These are phyloP conservation scores for Deinandra increscens DNA, from an alignment of 129 eudicot genomes.

Conservation along the genomic window DNA sequence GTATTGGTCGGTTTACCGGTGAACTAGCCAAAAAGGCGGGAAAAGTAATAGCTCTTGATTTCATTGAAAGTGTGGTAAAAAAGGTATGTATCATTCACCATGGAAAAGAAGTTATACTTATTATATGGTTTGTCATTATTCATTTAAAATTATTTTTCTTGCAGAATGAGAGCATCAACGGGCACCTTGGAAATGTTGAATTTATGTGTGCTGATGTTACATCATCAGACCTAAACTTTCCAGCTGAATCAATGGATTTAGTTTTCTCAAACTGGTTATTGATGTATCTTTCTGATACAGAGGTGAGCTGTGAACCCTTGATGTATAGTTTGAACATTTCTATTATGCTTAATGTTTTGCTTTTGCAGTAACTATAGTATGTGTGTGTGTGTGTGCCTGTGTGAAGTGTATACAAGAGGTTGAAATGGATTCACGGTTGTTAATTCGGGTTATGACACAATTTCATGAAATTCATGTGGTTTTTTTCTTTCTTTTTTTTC, in stretches of 20 bases:
- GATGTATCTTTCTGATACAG: slow-evolving; percentile 90
- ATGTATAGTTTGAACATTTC: too few relatives aligned
- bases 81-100: slow-evolving; percentile 49
- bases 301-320: slow-evolving; percentile 44
- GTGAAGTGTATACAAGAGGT: not conserved
- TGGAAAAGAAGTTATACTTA: slow-evolving; percentile 2
- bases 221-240: slow-evolving; percentile 63
- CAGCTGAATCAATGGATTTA: slow-evolving; percentile 69
- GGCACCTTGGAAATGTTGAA: slow-evolving; percentile 72
- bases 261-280: slow-evolving; percentile 83
- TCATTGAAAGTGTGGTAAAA: slow-evolving; percentile 76
- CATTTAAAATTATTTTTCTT: slow-evolving; percentile 7
- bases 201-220: slow-evolving; percentile 93
- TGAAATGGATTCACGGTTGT: not conserved
- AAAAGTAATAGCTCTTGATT: slow-evolving; percentile 66
- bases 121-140: not conserved
- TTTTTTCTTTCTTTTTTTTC: not conserved
- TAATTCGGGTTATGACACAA: not conserved
- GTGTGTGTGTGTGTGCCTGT: not conserved
- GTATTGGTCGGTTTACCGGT: slow-evolving; percentile 92
- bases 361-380: not conserved
- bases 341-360: not conserved
- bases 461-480: slow-evolving; percentile 6
- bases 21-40: slow-evolving; percentile 77
- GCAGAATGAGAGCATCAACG: slow-evolving; percentile 82